phyloP scores from a whole-genome alignment of 2,329 filamentous ascomycete species.

The Penicillium sp. region DNA sequence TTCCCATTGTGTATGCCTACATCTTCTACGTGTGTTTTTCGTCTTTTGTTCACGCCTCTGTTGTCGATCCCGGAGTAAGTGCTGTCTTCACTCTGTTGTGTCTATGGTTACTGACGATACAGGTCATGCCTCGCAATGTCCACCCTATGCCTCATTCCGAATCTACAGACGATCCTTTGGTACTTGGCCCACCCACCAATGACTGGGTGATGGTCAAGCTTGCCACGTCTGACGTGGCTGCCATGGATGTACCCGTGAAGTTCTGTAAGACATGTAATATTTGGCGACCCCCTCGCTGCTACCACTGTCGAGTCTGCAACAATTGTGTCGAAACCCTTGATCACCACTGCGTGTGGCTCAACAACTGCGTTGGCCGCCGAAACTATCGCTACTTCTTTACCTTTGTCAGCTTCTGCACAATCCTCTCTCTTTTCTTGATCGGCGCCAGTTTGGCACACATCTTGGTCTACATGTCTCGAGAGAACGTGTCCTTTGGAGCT shows the following conservation, averaged over 20 bases:
- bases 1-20: conserved; percentile 89
- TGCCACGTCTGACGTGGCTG: conserved; percentile 70
- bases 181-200: conserved; percentile 79
- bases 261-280: conserved; percentile 98
- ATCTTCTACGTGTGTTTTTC: conserved; percentile 88
- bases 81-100: not conserved
- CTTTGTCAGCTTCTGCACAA: conserved; percentile 77
- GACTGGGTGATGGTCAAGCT: conserved; percentile 94
- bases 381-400: conserved; percentile 98
- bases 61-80: conserved; percentile 89
- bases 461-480: conserved; percentile 66
- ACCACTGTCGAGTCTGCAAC: conserved; percentile 95
- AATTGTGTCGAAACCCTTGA: conserved; percentile 97
- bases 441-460: conserved; percentile 80
- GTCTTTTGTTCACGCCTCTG: conserved; percentile 90
- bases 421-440: conserved; percentile 75
- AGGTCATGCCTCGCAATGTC: conserved; percentile 91
- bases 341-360: conserved; percentile 98
- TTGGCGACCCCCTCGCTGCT: conserved; percentile 92
- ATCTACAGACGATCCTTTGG: conserved; percentile 76
- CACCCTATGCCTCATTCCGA: conserved; percentile 80
- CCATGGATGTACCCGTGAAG: conserved; percentile 97
- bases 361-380: conserved; percentile 94
- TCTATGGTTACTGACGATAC: conserved; percentile 5
- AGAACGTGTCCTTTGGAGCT: conserved; percentile 66